A percentile compares a stretch with the other conserved stretches of the same genome.
phyloP scores from a whole-genome alignment of 768 basidiomycete species.

The Serendipita sp. region DNA sequence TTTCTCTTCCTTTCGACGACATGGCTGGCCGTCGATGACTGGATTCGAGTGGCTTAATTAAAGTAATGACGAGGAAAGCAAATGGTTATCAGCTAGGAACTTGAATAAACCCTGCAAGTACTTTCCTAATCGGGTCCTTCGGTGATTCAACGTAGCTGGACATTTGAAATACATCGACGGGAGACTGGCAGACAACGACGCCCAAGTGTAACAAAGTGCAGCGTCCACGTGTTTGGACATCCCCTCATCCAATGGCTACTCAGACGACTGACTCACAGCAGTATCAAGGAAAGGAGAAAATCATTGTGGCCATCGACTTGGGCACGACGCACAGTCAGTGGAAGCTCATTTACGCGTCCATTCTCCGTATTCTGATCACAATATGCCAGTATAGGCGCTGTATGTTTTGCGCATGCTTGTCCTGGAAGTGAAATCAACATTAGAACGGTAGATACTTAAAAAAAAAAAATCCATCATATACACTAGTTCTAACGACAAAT shows the following conservation, averaged over 20 bases:
- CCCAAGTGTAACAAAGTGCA: not conserved
- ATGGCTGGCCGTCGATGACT: too few relatives aligned
- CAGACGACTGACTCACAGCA: not conserved
- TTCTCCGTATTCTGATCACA: not conserved
- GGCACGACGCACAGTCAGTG: not conserved
- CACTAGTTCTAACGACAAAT: not conserved
- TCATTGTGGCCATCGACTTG: not conserved
- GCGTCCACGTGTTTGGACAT: not conserved
- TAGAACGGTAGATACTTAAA: not conserved
- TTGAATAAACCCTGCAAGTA: too few relatives aligned
- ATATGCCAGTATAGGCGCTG: not conserved
- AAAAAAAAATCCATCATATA: not conserved
- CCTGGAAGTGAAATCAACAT: not conserved
- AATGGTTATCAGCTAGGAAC: too few relatives aligned
- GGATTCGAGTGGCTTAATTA: too few relatives aligned
- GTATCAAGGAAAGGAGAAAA: not conserved
- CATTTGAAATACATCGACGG: not conserved
- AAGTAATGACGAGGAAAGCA: too few relatives aligned
- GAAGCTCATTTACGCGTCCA: not conserved
- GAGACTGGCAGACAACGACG: not conserved
- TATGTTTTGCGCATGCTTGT: not conserved
- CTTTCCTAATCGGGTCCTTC: too few relatives aligned
- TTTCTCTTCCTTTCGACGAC: too few relatives aligned
- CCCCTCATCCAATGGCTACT: not conserved
- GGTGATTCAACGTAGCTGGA: too few relatives aligned